A percentile compares a stretch with the other conserved stretches of the same genome.
Evolutionary conservation across 441 rosid species (phyloP).

Genomic region (Mallotus japonicus): DNA sequence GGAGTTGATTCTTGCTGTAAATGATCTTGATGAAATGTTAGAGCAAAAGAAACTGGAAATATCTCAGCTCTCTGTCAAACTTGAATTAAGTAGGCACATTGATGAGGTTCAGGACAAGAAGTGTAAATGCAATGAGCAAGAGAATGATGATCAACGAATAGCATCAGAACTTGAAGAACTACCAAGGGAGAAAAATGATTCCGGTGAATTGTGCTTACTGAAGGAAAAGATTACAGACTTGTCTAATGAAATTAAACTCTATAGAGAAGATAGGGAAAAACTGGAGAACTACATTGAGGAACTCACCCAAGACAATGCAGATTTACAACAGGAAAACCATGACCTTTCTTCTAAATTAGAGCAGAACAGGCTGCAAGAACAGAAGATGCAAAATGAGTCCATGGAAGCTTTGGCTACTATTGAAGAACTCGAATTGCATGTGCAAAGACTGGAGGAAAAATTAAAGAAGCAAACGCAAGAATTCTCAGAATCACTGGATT

Average conservation of each 20-base stretch:
- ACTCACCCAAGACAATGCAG: constrained; percentile 72
- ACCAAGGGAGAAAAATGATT: constrained; percentile 53
- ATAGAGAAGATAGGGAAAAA: constrained; percentile 66
- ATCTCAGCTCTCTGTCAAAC: constrained; percentile 47
- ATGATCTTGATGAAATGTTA: constrained; percentile 74
- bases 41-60: constrained; percentile 53
- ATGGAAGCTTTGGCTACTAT: constrained; percentile 39
- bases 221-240: constrained; percentile 67
- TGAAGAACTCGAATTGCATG: constrained; percentile 49
- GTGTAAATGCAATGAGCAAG: constrained; percentile 31
- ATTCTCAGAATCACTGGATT: constrained; percentile 44
- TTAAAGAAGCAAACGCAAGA: constrained; percentile 58
- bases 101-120: constrained; percentile 50
- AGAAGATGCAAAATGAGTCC: constrained; percentile 37
- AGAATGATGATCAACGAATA: constrained; percentile 22
- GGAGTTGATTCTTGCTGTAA: constrained; percentile 75
- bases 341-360: constrained; percentile 55
- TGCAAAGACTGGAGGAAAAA: constrained; percentile 58
- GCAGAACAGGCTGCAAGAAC: constrained; percentile 58
- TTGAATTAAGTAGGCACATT: constrained; percentile 33
- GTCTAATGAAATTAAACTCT: constrained; percentile 60
- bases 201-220: constrained; percentile 48
- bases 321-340: constrained; percentile 67
- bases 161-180: constrained; percentile 44
- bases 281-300: constrained; percentile 75